Evolutionary conservation across 2,329 filamentous ascomycete genomes (phyloP).

Genomic region (Teratosphaeria gauchensis): DNA sequence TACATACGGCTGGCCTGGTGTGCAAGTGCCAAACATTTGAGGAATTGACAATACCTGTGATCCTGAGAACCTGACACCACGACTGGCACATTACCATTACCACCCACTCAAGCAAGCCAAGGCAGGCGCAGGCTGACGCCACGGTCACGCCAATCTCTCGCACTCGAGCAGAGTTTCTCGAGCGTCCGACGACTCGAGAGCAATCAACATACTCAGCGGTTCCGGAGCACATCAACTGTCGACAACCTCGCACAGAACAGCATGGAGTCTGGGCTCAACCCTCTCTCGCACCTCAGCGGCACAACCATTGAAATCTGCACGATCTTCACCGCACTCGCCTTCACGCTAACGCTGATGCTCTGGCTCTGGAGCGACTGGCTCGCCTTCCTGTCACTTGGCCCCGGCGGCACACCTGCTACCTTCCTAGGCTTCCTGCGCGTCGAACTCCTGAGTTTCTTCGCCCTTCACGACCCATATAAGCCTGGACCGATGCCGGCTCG

Average conservation of each 20-base stretch:
- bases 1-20: no score
- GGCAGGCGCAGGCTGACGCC: no score
- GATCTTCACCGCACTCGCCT: slow-evolving; percentile 3
- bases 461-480: slow-evolving; percentile 58
- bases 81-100: background rate
- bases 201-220: background rate
- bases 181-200: background rate
- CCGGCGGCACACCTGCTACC: slow-evolving; percentile 69
- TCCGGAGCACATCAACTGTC: background rate
- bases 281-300: background rate
- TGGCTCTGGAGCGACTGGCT: slow-evolving; percentile 59
- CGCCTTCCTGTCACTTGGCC: slow-evolving; percentile 67
- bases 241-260: background rate
- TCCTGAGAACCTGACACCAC: background rate
- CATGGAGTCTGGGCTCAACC: background rate
- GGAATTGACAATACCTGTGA: background rate
- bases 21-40: no score
- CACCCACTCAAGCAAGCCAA: background rate
- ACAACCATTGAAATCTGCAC: background rate
- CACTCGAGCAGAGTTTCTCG: background rate
- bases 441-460: slow-evolving; percentile 61
- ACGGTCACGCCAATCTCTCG: background rate
- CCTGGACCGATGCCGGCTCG: slow-evolving; percentile 45
- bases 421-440: slow-evolving; percentile 63
- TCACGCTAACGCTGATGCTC: slow-evolving; percentile 7